Evolutionary conservation across 768 basidiomycete species (phyloP), one percentile per base, ranked within the genome.

Genomic region (Sistotremastrum niveocremeum): DNA sequence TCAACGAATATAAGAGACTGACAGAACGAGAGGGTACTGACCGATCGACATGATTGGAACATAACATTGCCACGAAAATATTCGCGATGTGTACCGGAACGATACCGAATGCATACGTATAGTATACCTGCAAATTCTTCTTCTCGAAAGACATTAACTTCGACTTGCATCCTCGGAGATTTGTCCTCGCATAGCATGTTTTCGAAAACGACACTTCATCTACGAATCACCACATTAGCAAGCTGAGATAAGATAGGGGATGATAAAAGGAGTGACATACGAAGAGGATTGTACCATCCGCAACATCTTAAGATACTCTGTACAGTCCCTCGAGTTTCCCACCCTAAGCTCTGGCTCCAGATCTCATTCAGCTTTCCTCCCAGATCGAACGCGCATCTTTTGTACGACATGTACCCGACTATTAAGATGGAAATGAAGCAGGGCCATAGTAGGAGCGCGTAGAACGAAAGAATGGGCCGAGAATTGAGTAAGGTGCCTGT

Each of bases 381-480:
- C 47, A 85, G 68, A 34, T 77, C 63, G 55, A 79, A 75, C 0
- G 71, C 63, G 41, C 65, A 65, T 34, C 78, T 72, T 52, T 77
- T 76, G 62, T 82, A 84, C 12, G 72, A 62, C n/a, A 67, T 64
- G 55, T 83, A 83, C 32, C 78, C 80, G 46, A 82, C 66, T 4
- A 73, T 67, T 50, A 77, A 67, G 45, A 83, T 56, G 4, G 75
- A 69, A 31, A 73, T 56, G 47, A 82, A 62, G 1, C 69, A 68
- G 2, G 81, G 79, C 76, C 79, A 82, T 42, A 85, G 70, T 9
- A 84, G 68, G 41, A 84, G 60, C 28, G 73, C 65, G 64, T 84
- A 84, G 45, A 77, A 62, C 1, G 80, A 77, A 47, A 84, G 69
- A 48, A 81, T 69, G 1, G 77, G 76, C 4, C 79, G 75, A 11